These are phyloP conservation scores for Paramecium octaurelia DNA, from an alignment of 73 alveolate genomes.

Conservation along the genomic window DNA sequence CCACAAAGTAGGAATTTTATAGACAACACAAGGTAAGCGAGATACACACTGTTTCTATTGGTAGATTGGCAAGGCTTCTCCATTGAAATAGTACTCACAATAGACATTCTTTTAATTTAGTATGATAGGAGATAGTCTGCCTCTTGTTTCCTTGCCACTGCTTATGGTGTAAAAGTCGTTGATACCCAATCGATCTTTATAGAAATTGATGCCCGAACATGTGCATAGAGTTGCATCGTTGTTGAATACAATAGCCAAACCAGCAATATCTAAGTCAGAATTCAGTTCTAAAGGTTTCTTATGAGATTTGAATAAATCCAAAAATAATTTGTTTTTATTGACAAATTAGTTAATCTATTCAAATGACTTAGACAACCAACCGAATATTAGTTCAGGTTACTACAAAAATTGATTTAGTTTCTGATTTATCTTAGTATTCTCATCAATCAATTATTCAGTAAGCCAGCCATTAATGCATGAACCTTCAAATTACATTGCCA, in stretches of 20 bases:
- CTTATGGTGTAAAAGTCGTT: conserved; percentile 68
- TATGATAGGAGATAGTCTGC: conserved; percentile 67
- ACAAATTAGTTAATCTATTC: neutral
- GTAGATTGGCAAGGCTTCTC: conserved; percentile 64
- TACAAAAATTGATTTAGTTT: neutral
- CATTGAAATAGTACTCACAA: conserved; percentile 69
- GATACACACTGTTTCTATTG: conserved; percentile 46
- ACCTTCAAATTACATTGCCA: conserved; percentile 3
- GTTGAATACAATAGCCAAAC: conserved; percentile 72
- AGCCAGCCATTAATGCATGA: conserved; percentile 43
- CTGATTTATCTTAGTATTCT: neutral
- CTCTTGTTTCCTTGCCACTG: conserved; percentile 70
- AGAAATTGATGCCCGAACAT: conserved; percentile 78
- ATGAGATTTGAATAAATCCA: conserved; percentile 4
- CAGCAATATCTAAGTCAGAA: conserved; percentile 40
- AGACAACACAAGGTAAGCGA: conserved; percentile 68
- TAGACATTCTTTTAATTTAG: conserved; percentile 72
- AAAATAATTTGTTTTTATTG: neutral
- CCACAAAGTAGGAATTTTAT: conserved; percentile 75
- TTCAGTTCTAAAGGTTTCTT: neutral
- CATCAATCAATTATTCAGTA: neutral
- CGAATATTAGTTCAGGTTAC: neutral
- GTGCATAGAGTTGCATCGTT: conserved; percentile 74
- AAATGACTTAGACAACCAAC: neutral
- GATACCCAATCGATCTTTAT: conserved; percentile 77